Conservation (phyloP, 257 asterid species). For the Ehretia macrophylla region DNA sequence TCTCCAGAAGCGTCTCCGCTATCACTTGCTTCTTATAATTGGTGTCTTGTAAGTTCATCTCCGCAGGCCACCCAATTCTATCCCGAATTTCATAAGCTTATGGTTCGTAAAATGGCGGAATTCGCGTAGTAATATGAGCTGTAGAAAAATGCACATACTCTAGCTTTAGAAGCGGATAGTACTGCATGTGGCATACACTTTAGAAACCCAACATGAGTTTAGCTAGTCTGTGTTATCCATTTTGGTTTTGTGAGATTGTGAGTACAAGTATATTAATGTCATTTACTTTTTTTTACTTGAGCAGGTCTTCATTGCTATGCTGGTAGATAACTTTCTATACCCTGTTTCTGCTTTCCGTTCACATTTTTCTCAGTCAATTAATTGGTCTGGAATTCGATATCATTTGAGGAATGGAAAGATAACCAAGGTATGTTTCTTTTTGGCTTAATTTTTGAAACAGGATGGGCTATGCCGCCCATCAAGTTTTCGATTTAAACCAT, state of each 20-base stretch:
- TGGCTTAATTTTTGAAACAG: neutral
- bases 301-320: constrained; percentile 90
- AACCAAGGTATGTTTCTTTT: constrained; percentile 47
- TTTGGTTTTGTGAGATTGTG: neutral
- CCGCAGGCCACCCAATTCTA: neutral
- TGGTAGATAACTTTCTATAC: constrained; percentile 90
- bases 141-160: no score
- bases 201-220: no score
- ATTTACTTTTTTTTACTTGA: constrained; percentile 21
- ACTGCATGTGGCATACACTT: no score
- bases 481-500: neutral
- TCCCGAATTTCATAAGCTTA: neutral
- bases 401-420: constrained; percentile 88
- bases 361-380: constrained; percentile 86
- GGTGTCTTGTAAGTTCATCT: constrained; percentile 81
- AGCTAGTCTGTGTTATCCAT: neutral
- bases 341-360: constrained; percentile 90
- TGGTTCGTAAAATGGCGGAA: neutral
- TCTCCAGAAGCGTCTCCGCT: constrained; percentile 95
- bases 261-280: constrained; percentile 12
- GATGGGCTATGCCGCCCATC: neutral
- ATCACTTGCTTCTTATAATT: constrained; percentile 88
- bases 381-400: constrained; percentile 96
- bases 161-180: no score
- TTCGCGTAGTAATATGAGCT: no score